These are phyloP conservation scores for Xerocomellus dryophilus DNA, from an alignment of 768 basidiomycete species.

Conservation along the genomic window DNA sequence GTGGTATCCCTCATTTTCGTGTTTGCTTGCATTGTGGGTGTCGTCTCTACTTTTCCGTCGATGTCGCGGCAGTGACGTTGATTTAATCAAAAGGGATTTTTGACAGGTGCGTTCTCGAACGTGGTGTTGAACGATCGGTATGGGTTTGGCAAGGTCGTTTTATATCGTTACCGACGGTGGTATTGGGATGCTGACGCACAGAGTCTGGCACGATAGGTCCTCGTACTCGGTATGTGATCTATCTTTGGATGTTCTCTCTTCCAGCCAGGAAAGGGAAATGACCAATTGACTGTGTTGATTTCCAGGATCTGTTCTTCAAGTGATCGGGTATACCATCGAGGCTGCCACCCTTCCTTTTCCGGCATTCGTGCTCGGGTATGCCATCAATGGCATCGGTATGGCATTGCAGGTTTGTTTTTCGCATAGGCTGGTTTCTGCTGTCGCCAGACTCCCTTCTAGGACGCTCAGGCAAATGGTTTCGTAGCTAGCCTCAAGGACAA, in stretches of 20 bases:
- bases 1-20: conserved; percentile 45
- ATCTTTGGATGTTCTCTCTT: too few relatives aligned
- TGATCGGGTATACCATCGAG: conserved; percentile 35
- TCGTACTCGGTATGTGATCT: conserved; percentile 24
- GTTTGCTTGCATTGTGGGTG: conserved; percentile 37
- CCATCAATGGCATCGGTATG: conserved; percentile 43
- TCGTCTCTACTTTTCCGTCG: neutral
- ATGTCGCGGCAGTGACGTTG: neutral
- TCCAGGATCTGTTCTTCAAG: conserved; percentile 29
- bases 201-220: conserved; percentile 15
- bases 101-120: conserved; percentile 26
- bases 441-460: conserved; percentile 23
- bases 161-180: too few relatives aligned
- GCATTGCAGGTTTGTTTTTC: conserved; percentile 41
- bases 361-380: conserved; percentile 40
- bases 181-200: neutral
- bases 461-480: conserved; percentile 50
- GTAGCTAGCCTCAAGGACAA: conserved; percentile 40
- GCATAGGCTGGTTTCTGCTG: neutral
- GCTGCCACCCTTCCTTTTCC: conserved; percentile 45
- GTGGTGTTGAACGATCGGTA: conserved; percentile 28
- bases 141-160: conserved; percentile 35
- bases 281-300: neutral
- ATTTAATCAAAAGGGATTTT: conserved; percentile 24
- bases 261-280: neutral